These are phyloP conservation scores for Spergularia azorica DNA, from an alignment of 179 eudicot genomes.

Conservation along the genomic window DNA sequence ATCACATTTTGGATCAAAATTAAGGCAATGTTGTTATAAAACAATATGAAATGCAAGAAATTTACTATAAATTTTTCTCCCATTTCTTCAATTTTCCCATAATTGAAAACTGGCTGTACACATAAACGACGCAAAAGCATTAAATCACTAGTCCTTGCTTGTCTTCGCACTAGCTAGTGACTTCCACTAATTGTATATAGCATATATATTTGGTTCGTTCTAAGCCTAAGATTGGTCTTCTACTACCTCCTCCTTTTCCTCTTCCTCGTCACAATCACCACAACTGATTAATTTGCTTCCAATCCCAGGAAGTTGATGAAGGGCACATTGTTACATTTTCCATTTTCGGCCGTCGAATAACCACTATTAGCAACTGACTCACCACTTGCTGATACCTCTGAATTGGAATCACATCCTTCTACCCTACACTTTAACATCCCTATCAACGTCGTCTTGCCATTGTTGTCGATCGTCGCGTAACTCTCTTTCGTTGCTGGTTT, in stretches of 20 bases:
- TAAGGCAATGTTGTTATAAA: too few species aligned
- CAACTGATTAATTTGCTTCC: conserved; percentile 28
- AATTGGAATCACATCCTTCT: conserved; percentile 35
- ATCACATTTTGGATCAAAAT: too few species aligned
- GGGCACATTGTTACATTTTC: conserved; percentile 13
- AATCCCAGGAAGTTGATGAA: conserved; percentile 65
- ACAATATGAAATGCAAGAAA: too few species aligned
- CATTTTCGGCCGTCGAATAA: conserved; percentile 14
- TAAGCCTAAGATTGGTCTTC: background rate
- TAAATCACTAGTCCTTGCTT: background rate
- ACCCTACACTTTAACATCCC: background rate
- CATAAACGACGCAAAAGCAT: background rate
- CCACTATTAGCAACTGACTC: conserved; percentile 35
- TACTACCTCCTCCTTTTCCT: background rate
- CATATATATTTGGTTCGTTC: background rate
- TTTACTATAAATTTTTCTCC: background rate
- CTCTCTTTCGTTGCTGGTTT: conserved; percentile 1
- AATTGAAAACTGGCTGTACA: background rate
- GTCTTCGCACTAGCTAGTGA: background rate
- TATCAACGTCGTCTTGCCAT: background rate
- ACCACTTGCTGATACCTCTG: conserved; percentile 40
- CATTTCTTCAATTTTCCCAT: background rate
- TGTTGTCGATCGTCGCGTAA: background rate
- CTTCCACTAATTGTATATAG: background rate
- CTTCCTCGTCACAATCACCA: background rate